Evolutionary conservation across 441 rosid species (phyloP), one percentile per base, ranked within the genome.

Genomic region (Populus hybrid): DNA sequence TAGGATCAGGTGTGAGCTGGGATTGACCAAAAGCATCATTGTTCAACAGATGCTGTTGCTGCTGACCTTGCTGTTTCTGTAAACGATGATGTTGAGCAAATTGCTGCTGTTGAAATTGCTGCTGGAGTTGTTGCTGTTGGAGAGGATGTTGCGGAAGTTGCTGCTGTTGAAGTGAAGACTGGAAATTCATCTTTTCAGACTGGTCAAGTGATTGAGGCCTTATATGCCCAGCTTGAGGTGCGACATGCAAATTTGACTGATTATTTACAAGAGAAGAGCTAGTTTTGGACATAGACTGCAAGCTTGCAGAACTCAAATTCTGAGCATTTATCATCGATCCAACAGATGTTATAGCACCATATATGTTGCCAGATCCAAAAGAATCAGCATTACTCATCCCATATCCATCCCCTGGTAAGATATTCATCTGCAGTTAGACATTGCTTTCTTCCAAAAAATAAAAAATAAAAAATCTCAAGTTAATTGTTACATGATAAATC

Each of bases 351-450:
- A 87, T 89, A 69, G 86, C 83, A 68, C 93, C 91, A 80, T 86
- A 91, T 79, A 87, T 84, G 81, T 83, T 92, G 75, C 92, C 98
- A 82, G 96, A 82, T 72, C 90, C 91, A 28, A 91, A 83, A 82
- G 92, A 81, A 81, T 94, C 99, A 50, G 91, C 78, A 82, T 73
- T 87, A 82, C 75, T 84, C 82, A 89, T 79, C 77, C 90, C 91
- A 91, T 88, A 91, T 66, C 91, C 97, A 84, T 93, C 98, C 82
- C 97, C 99, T 97, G 89, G 83, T 70, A 85, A 84, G 75, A 24
- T 53, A 77, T 72, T 73, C 7, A 30, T 36, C 36, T 40, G 53
- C 46, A 32, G 40, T 79, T 72, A 82, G 76, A 82, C 40, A 50
- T 26, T 30, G 42, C 38, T 12, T 24, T 2, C 30, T 42, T 69